phyloP scores from a whole-genome alignment of 169 alveolate genomes.

The Plasmodium blacklocki region DNA sequence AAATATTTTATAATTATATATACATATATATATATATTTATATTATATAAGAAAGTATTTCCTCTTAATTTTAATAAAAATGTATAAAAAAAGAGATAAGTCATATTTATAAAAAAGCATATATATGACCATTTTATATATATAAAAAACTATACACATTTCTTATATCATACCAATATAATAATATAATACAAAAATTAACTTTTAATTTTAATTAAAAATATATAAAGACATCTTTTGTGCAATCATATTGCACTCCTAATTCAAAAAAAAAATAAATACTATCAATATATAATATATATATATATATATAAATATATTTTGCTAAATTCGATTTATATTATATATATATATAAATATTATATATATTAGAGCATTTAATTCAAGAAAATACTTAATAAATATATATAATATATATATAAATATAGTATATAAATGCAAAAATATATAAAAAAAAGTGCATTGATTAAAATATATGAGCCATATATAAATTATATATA shows the following conservation, averaged over 20 bases:
- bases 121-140: too few species aligned
- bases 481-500: slow-evolving; percentile 1
- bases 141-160: too few species aligned
- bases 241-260: slow-evolving; percentile 20
- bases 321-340: slow-evolving; percentile 11
- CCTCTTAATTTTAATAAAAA: too few species aligned
- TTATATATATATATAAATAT: slow-evolving; percentile 2
- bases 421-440: not conserved
- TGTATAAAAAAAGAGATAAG: too few species aligned
- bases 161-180: too few species aligned
- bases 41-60: too few species aligned
- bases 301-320: slow-evolving; percentile 10
- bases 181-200: too few species aligned
- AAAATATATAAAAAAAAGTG: not conserved
- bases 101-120: too few species aligned
- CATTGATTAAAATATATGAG: slow-evolving; percentile 1
- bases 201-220: too few species aligned
- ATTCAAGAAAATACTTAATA: slow-evolving; percentile 5
- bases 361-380: slow-evolving; percentile 5
- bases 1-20: too few species aligned
- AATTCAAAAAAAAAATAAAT: not conserved
- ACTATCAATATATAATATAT: not conserved
- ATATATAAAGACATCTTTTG: slow-evolving; percentile 25
- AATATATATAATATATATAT: slow-evolving; percentile 9
- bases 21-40: too few species aligned